Base-by-base conservation (phyloP, 495 filamentous ascomycete species). In the Aspergillus olivimuriae region DNA sequence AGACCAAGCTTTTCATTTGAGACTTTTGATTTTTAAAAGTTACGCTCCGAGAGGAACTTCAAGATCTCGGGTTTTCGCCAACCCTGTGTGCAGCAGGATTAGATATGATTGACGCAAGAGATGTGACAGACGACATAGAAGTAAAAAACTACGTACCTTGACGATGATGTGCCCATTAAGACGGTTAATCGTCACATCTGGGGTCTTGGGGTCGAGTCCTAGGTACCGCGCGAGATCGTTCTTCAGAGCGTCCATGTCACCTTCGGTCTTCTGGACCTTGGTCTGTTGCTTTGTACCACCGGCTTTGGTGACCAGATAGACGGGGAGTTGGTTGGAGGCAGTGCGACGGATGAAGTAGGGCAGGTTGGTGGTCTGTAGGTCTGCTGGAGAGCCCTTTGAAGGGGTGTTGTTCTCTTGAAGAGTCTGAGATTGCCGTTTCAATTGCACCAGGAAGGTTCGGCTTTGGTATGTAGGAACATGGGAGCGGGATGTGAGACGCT, bases 201-300 rank as follows among this genome's bases (percentile, higher is more conserved):
- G 43, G 23, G 55, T 69, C 50, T 60, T 60, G 15, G 44, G 43
- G n/a, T 70, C 62, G 49, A 86, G 43, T 10, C 67, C 70, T 41
- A 77, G 48, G 12, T 66, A 65, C 26, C 43, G 44, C 30, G 69
- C 63, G 32, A 87, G 59, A 36, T 77, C 75, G 15, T 53, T 62
- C 44, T 65, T 66, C 23, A 92, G 53, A 4, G 69, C 72, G 17
- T 62, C 56, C 39, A 78, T 42, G 57, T 89, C 77, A 19, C 92
- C 92, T 46, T 87, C 80, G 30, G 87, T 76, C 63, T 85, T 87
- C 54, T 86, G 81, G 39, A 98, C 69, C 50, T 74, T 61, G 4
- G 92, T 95, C 52, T 83, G 61, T 55, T 82, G 78, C 50, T 81
- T 68, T 44, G 86, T 94, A 2, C 90, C 88, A 18, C 87, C 88